Conservation (phyloP, 352 stramenopile genomes). For the Halophytophthora polymorphica region DNA sequence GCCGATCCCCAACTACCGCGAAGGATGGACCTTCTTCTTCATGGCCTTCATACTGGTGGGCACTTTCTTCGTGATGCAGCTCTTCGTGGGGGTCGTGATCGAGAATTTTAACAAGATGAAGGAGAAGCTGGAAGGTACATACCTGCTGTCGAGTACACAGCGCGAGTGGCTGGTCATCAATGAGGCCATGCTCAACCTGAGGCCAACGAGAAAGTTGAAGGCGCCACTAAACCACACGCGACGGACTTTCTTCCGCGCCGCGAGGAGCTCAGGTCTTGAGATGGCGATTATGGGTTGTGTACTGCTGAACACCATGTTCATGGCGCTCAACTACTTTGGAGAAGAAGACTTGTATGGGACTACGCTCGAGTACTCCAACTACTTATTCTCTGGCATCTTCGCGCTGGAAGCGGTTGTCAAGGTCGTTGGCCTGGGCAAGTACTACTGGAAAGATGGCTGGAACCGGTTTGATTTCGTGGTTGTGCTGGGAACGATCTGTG, state of each 20-base stretch:
- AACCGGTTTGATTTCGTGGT: slow-evolving; percentile 85
- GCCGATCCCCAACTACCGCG: slow-evolving; percentile 73
- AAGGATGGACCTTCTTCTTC: slow-evolving; percentile 83
- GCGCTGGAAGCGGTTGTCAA: slow-evolving; percentile 80
- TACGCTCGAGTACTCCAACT: slow-evolving; percentile 72
- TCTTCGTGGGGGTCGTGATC: slow-evolving; percentile 94
- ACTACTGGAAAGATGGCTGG: slow-evolving; percentile 81
- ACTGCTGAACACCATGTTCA: slow-evolving; percentile 82
- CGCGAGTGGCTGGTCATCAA: slow-evolving; percentile 72
- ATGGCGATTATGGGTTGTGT: slow-evolving; percentile 80
- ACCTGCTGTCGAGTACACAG: slow-evolving; percentile 70
- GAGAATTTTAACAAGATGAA: slow-evolving; percentile 90
- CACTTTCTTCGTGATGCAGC: slow-evolving; percentile 90
- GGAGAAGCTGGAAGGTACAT: slow-evolving; percentile 54
- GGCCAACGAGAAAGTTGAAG: slow-evolving; percentile 37
- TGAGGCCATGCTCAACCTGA: slow-evolving; percentile 49
- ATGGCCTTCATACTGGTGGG: slow-evolving; percentile 89
- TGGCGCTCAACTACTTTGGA: slow-evolving; percentile 85
- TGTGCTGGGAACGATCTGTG: slow-evolving; percentile 43
- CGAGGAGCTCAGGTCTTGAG: slow-evolving; percentile 64
- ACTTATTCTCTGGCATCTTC: slow-evolving; percentile 84
- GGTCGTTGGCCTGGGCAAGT: slow-evolving; percentile 64
- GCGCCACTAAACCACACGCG: slow-evolving; percentile 38
- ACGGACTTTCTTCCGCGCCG: slow-evolving; percentile 36
- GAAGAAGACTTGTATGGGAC: slow-evolving; percentile 62